Evolutionary conservation across 2,329 filamentous ascomycete genomes (phyloP).

Genomic region (Periconia sp.): DNA sequence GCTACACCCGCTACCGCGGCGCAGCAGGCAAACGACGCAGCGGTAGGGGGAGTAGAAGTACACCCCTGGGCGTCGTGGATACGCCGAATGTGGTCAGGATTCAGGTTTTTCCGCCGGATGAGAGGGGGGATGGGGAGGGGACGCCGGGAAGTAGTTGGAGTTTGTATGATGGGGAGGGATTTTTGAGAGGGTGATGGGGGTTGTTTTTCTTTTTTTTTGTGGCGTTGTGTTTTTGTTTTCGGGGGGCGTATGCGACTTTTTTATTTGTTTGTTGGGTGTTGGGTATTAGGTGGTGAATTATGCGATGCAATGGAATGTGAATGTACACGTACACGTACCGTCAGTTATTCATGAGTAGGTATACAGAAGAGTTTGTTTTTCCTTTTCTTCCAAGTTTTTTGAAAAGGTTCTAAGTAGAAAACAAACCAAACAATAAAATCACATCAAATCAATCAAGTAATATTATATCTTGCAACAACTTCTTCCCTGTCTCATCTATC

Average conservation of each 20-base stretch:
- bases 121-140: conserved; percentile 9
- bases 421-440: too few relatives aligned
- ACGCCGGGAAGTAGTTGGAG: conserved; percentile 27
- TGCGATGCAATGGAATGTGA: too few relatives aligned
- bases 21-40: not conserved
- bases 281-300: too few relatives aligned
- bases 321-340: too few relatives aligned
- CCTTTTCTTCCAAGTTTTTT: too few relatives aligned
- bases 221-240: not conserved
- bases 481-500: too few relatives aligned
- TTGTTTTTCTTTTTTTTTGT: not conserved
- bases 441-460: too few relatives aligned
- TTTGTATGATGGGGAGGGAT: conserved; percentile 39
- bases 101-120: conserved; percentile 21
- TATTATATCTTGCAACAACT: too few relatives aligned
- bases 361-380: too few relatives aligned
- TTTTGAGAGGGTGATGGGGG: conserved; percentile 19
- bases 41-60: conserved; percentile 20
- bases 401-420: too few relatives aligned
- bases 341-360: too few relatives aligned
- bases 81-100: conserved; percentile 29
- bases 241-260: too few relatives aligned
- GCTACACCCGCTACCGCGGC: not conserved
- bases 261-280: not conserved
- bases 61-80: conserved; percentile 11